These are phyloP conservation scores for Canavalia gladiata DNA, from an alignment of 306 rosid genomes.

Conservation along the genomic window DNA sequence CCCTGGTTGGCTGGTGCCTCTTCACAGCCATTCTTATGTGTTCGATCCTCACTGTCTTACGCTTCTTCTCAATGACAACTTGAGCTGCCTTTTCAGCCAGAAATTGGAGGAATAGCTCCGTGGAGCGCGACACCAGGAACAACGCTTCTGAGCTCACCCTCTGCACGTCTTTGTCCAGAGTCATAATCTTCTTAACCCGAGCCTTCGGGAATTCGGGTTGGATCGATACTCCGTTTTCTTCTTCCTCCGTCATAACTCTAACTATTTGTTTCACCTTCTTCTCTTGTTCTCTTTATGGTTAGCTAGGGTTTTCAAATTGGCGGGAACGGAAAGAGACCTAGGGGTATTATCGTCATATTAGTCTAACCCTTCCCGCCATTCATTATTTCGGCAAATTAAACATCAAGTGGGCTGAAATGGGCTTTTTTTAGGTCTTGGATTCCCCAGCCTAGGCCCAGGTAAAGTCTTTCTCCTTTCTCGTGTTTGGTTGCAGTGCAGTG, in stretches of 20 bases:
- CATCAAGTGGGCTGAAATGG: not conserved
- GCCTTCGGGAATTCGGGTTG: conserved; percentile 69
- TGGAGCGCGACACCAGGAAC: conserved; percentile 71
- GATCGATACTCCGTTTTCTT: conserved; percentile 41
- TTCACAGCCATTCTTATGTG: conserved; percentile 71
- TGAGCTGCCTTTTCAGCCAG: conserved; percentile 79
- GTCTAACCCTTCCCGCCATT: conserved; percentile 3
- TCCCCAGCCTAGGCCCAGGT: conserved; percentile 3
- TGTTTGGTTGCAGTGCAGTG: not conserved
- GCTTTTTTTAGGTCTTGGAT: not conserved
- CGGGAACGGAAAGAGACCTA: conserved; percentile 42
- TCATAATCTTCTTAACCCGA: conserved; percentile 85
- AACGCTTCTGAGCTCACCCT: conserved; percentile 80
- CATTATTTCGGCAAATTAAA: not conserved
- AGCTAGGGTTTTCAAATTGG: conserved; percentile 55
- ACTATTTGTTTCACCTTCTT: not conserved
- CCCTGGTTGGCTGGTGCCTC: conserved; percentile 77
- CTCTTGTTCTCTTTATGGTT: not conserved
- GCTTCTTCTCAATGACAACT: conserved; percentile 73
- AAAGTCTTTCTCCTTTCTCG: not conserved
- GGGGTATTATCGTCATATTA: conserved; percentile 34
- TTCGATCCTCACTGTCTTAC: conserved; percentile 82
- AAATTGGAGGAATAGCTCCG: conserved; percentile 79
- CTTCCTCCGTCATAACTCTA: conserved; percentile 58
- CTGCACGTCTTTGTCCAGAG: conserved; percentile 71